Evolutionary conservation across 2,329 filamentous ascomycete genomes (phyloP), one percentile per base, ranked within the genome.

Genomic region (Aureobasidium leucospermi): DNA sequence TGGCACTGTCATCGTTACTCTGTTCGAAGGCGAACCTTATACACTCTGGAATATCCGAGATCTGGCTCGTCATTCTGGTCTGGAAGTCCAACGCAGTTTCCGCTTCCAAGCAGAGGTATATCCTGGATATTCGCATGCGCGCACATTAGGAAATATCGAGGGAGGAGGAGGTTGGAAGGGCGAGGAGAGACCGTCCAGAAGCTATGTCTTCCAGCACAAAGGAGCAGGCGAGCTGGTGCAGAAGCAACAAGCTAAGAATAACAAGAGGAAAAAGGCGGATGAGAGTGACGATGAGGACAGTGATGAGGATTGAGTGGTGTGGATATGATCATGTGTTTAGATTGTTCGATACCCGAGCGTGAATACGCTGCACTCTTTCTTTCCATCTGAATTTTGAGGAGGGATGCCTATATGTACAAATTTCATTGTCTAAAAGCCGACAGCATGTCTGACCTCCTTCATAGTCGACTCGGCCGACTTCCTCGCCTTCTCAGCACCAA

Each of bases 21-120:
- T 97, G 9, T 99, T 99, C 71, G 93, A 96, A 73, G 89, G 88
- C 61, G 88, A 95, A 72, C 94, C 94, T 0, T 99, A 99, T 72
- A 93, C 90, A 2, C 81, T 96, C 1, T 99, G 94, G 94, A 96
- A 97, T 75, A 81, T 97, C 29, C 83, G 86, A 38, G 93, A 96
- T 75, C 78, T 99, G 31, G 94, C 84, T 1, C 81, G 93, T 6
- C 90, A 96, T 71, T 79, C 80, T 4, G 89, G 88, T 5, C 75
- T 93, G 53, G 81, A 83, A 67, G 86, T 91, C 38, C 79, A 85
- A 66, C 77, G 81, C 67, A 90, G 86, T 71, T 92, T 88, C 69
- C 76, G 74, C 60, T 94, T 94, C 69, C 79, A 83, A 63, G 79
- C 83, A 5, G 74, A 67, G 15, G 82, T 80, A 28, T 94, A 93